Conservation (phyloP, 306 rosid species). For the Glycine latifolia region DNA sequence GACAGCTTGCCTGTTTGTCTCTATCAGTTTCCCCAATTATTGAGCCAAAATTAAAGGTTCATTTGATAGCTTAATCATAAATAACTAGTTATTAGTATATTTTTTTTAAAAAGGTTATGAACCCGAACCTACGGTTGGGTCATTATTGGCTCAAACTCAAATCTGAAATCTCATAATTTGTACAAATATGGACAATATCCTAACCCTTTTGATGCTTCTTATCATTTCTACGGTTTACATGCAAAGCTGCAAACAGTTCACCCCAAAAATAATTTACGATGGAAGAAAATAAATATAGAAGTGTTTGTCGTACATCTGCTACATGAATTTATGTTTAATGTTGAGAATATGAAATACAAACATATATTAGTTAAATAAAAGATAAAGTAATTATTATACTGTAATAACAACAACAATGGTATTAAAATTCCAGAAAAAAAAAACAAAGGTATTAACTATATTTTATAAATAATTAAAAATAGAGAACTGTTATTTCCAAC, state of each 20-base stretch:
- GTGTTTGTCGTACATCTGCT: neutral
- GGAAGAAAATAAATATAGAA: neutral
- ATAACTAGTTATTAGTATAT: neutral
- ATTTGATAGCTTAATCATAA: neutral
- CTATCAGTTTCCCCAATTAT: neutral
- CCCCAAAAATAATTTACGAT: neutral
- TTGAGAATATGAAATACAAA: neutral
- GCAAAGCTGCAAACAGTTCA: neutral
- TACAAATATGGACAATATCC: conserved; percentile 32
- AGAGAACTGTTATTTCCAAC: too few species aligned
- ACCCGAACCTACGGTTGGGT: conserved; percentile 7
- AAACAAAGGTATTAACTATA: neutral
- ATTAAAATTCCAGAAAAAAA: too few species aligned
- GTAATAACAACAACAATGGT: too few species aligned
- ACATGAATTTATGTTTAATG: neutral
- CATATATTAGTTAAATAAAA: neutral
- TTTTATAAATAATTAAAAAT: too few species aligned
- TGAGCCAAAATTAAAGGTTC: neutral
- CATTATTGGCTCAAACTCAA: conserved; percentile 17
- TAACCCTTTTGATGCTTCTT: conserved; percentile 10
- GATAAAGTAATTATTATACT: neutral
- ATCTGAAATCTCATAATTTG: conserved; percentile 34
- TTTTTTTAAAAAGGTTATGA: neutral
- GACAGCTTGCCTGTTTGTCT: conserved; percentile 41
- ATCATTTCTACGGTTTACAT: conserved; percentile 10